Evolutionary conservation across 345 rosid species (phyloP), one percentile per base, ranked within the genome.

Genomic region (Citrus trifoliata): DNA sequence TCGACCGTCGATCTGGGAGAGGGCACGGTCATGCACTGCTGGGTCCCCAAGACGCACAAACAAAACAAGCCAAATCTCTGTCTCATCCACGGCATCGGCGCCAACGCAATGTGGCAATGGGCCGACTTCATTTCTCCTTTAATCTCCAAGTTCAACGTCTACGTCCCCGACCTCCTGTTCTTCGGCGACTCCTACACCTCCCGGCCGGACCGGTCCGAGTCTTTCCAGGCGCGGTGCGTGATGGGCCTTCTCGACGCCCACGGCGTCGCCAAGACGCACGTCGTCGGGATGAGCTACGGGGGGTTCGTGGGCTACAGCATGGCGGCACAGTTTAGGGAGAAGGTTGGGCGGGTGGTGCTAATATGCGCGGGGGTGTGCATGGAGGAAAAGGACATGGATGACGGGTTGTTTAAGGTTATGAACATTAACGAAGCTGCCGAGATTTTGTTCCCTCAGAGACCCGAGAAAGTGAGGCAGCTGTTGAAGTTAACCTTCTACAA

Each of bases 101-200:
- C 98, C 86, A 93, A 95, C 83, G 95, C 98, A 75, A 90, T 92
- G 98, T 95, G 98, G 98, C 98, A 95, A 79, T 93, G 94, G 91
- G 80, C 77, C 60, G 80, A 80, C 67, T 85, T 93, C 82, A 83
- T 93, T 68, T 83, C 91, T 46, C 87, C 82, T 1, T 82, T 92
- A 37, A 83, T 80, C 33, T 59, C 92, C 77, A 85, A 88, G 72
- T 95, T 90, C 88, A 95, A 95, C 80, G 85, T 95, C 81, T 95
- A 88, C 86, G 93, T 91, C 7, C 98, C 98, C 12, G 97, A 95
- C 85, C 93, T 95, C 58, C 76, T 95, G 58, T 95, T 95, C 85
- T 95, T 95, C 86, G 98, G 98, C 22, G 95, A 92, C 4, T 95
- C 98, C 55, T 82, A 85, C 91, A 95, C 98, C 12, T 74, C 92